Percentiles rank a stretch among this genome's conserved stretches.
Conservation (phyloP, 768 basidiomycete genomes). For the Auricularia sp. region DNA sequence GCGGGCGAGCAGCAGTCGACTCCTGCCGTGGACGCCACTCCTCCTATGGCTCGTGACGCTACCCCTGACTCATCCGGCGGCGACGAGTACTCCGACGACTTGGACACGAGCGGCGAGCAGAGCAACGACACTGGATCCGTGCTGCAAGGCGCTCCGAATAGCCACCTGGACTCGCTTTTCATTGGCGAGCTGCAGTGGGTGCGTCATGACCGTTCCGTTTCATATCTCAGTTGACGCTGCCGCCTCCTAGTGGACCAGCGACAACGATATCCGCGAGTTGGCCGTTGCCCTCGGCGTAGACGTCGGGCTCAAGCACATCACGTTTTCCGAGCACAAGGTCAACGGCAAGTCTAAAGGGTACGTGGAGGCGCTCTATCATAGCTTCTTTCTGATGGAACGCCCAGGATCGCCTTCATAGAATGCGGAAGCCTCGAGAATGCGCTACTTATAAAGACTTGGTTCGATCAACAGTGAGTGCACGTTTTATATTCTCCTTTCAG, state of each 20-base stretch:
- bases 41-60: too few species aligned
- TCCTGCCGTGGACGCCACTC: too few species aligned
- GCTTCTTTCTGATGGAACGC: not conserved
- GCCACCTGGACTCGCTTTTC: constrained; percentile 13
- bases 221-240: constrained; percentile 2
- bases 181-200: constrained; percentile 24
- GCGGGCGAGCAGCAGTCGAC: too few species aligned
- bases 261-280: constrained; percentile 25
- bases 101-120: not conserved
- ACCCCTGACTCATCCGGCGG: too few species aligned
- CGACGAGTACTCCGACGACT: too few species aligned
- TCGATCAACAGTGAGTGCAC: constrained; percentile 20
- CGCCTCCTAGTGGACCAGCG: constrained; percentile 29
- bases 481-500: not conserved
- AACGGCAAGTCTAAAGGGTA: constrained; percentile 39
- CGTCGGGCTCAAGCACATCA: constrained; percentile 24
- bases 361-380: constrained; percentile 8
- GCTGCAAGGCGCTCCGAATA: not conserved
- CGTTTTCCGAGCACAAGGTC: constrained; percentile 38
- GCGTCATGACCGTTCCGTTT: not conserved
- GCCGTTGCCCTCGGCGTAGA: constrained; percentile 17
- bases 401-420: constrained; percentile 26
- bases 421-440: constrained; percentile 22
- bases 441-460: constrained; percentile 21
- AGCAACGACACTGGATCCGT: not conserved